Conservation (phyloP, 1,139 yeast species). For the Schizosaccharomyces versatilis region DNA sequence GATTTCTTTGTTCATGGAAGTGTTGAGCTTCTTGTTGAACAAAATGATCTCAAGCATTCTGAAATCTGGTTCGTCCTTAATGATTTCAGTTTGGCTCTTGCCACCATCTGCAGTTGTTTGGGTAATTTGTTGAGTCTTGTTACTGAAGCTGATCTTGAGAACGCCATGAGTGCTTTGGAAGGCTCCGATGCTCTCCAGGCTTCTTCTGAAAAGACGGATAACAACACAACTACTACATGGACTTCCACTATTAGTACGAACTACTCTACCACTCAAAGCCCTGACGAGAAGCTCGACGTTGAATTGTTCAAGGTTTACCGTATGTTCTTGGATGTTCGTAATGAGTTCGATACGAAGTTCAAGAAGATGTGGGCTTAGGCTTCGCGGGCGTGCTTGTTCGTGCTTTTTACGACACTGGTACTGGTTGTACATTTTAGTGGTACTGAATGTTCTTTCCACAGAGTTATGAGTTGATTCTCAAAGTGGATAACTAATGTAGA, state of each 20-base stretch:
- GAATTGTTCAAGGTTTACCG: constrained; percentile 7
- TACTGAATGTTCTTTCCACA: too few relatives aligned
- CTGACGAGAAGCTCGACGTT: constrained; percentile 5
- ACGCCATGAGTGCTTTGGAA: constrained; percentile 7
- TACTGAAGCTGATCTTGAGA: constrained; percentile 6
- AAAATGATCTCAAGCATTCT: constrained; percentile 7
- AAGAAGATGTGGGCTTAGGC: constrained; percentile 9
- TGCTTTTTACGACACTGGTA: background rate
- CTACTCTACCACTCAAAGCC: constrained; percentile 3
- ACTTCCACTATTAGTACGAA: constrained; percentile 3
- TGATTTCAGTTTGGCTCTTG: constrained; percentile 8
- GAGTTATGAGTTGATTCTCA: too few relatives aligned
- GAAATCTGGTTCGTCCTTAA: constrained; percentile 8
- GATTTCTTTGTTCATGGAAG: constrained; percentile 8
- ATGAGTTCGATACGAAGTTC: constrained; percentile 6
- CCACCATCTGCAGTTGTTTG: constrained; percentile 6
- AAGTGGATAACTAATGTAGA: too few relatives aligned
- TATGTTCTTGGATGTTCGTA: constrained; percentile 7
- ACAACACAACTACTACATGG: constrained; percentile 5
- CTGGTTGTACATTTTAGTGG: too few relatives aligned
- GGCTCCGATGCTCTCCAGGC: constrained; percentile 6
- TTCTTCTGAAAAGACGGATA: constrained; percentile 2
- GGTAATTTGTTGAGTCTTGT: constrained; percentile 6
- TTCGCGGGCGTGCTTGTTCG: background rate
- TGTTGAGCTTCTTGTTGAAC: constrained; percentile 4